Percentiles rank a stretch among this genome's conserved stretches.
These are phyloP conservation scores for Erodium moschatum DNA, from an alignment of 441 rosid species.

Conservation along the genomic window DNA sequence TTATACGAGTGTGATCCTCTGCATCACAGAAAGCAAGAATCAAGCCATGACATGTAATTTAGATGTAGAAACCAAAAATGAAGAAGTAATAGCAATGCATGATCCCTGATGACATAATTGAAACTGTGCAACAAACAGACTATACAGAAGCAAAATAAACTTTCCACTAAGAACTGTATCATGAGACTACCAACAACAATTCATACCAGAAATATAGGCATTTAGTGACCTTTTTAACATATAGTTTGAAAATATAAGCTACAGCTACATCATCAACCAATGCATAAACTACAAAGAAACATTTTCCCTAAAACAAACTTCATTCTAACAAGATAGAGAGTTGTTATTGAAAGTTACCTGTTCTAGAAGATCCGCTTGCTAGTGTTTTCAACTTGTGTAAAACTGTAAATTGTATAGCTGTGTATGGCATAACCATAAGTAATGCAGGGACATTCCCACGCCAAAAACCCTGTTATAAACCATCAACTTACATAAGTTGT, in stretches of 20 bases:
- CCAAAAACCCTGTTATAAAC: constrained; percentile 77
- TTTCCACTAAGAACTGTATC: background rate
- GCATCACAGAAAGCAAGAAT: constrained; percentile 24
- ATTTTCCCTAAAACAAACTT: background rate
- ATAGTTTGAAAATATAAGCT: too few species aligned
- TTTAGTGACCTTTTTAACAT: too few species aligned
- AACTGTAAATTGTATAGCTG: constrained; percentile 82
- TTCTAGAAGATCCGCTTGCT: constrained; percentile 79
- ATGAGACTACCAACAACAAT: background rate
- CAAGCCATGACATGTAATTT: constrained; percentile 2
- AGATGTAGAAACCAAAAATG: too few species aligned
- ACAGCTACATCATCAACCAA: background rate
- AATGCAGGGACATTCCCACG: constrained; percentile 97
- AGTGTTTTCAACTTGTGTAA: constrained; percentile 68
- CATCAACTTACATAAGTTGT: constrained; percentile 6
- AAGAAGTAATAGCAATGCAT: background rate
- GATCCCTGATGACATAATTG: background rate
- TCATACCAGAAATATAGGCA: background rate
- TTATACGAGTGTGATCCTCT: constrained; percentile 78
- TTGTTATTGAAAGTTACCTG: constrained; percentile 37
- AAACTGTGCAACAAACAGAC: background rate
- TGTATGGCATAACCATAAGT: constrained; percentile 93
- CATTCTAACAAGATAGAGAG: background rate
- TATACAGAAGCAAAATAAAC: background rate
- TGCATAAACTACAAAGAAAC: background rate